A percentile compares a stretch with the other conserved stretches of the same genome.
phyloP scores from a whole-genome alignment of 345 rosid genomes.

The Dimocarpus longan region DNA sequence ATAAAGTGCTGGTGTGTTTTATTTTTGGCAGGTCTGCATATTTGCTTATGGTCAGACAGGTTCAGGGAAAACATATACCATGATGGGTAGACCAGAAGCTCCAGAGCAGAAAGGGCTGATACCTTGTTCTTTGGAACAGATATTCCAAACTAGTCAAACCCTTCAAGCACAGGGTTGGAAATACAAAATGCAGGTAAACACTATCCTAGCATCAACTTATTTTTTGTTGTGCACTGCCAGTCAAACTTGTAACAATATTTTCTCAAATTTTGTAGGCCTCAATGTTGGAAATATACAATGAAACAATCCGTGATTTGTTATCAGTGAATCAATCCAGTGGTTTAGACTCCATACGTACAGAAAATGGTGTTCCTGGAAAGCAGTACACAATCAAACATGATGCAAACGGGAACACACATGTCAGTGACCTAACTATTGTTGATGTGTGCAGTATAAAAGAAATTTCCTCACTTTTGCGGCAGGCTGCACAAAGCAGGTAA shows the following conservation, averaged over 20 bases:
- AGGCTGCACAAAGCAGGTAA: conserved; percentile 95
- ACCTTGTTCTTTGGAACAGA: conserved; percentile 89
- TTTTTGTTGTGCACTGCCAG: neutral
- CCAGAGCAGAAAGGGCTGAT: conserved; percentile 79
- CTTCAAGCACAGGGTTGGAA: conserved; percentile 91
- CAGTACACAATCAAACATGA: conserved; percentile 88
- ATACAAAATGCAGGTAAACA: conserved; percentile 82
- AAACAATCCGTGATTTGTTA: conserved; percentile 80
- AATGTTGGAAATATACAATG: conserved; percentile 96
- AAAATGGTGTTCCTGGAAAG: conserved; percentile 60
- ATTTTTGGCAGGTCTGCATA: conserved; percentile 71
- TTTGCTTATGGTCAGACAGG: conserved; percentile 99
- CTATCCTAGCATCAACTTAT: neutral
- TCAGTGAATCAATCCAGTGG: conserved; percentile 45
- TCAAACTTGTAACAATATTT: conserved; percentile 7
- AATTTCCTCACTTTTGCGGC: conserved; percentile 70
- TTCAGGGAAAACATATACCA: conserved; percentile 96
- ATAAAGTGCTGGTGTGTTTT: neutral
- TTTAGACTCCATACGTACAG: conserved; percentile 42
- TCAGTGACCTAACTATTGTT: conserved; percentile 78
- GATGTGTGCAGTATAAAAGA: conserved; percentile 78
- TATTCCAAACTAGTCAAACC: conserved; percentile 73
- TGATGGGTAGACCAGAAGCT: conserved; percentile 93
- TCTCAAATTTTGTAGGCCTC: conserved; percentile 56
- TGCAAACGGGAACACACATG: conserved; percentile 73